Evolutionary conservation across 495 filamentous ascomycete genomes (phyloP).

Genomic region (Pyrenula massariospora): DNA sequence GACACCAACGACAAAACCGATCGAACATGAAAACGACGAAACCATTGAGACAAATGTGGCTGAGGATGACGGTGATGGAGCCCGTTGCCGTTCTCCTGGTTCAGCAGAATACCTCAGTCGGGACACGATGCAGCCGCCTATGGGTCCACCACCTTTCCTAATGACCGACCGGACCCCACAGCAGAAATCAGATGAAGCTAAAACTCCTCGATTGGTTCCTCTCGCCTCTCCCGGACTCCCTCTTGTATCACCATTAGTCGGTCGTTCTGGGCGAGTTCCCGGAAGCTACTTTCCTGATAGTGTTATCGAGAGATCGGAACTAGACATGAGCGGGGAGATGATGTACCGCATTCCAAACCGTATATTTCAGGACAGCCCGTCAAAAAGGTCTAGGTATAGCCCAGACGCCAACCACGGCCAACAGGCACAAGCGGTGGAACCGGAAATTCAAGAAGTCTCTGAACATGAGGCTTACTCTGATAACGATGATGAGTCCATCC

Average conservation of each 20-base stretch:
- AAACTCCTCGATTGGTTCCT: slow-evolving; percentile 32
- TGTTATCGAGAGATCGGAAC: slow-evolving; percentile 4
- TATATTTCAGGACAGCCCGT: not conserved
- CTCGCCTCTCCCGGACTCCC: slow-evolving; percentile 33
- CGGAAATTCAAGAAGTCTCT: not conserved
- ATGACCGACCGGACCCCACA: not conserved
- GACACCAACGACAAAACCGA: slow-evolving; percentile 11
- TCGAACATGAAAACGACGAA: slow-evolving; percentile 11
- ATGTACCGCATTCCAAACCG: not conserved
- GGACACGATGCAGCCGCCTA: slow-evolving; percentile 5
- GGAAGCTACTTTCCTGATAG: slow-evolving; percentile 21
- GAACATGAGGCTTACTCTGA: no score
- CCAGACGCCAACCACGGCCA: not conserved
- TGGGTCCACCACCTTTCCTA: not conserved
- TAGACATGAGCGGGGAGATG: slow-evolving; percentile 7
- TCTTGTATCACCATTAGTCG: slow-evolving; percentile 31
- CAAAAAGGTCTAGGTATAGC: not conserved
- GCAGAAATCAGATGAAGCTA: slow-evolving; percentile 7
- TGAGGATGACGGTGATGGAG: slow-evolving; percentile 10
- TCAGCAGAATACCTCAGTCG: slow-evolving; percentile 4
- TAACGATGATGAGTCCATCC: no score
- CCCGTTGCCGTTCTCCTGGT: slow-evolving; percentile 4
- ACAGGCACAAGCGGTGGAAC: not conserved
- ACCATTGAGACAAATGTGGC: slow-evolving; percentile 13
- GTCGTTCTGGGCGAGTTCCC: slow-evolving; percentile 11